Evolutionary conservation across 441 rosid species (phyloP).

Genomic region (Populus trichocarpa): DNA sequence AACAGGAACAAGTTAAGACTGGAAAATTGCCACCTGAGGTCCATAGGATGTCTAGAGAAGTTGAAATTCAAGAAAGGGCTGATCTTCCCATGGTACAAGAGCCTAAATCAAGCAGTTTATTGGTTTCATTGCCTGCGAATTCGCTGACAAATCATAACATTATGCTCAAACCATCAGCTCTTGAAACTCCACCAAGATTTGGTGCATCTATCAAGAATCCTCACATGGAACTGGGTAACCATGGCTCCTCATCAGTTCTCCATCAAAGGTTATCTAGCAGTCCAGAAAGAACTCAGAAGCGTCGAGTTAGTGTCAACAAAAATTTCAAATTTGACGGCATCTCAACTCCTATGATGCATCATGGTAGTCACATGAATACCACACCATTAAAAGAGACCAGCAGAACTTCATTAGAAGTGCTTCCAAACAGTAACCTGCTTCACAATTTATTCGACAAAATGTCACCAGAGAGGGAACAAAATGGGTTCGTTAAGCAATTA

Average conservation of each 20-base stretch:
- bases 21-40: constrained; percentile 43
- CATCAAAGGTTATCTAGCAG: constrained; percentile 41
- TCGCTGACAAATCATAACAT: constrained; percentile 19
- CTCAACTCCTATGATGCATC: constrained; percentile 32
- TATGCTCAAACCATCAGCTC: constrained; percentile 29
- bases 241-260: constrained; percentile 32
- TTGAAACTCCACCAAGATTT: constrained; percentile 40
- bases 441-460: constrained; percentile 30
- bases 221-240: constrained; percentile 24
- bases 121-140: constrained; percentile 32
- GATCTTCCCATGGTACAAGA: constrained; percentile 30
- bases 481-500: constrained; percentile 42
- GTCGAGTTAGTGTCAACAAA: constrained; percentile 30
- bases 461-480: constrained; percentile 42
- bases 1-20: constrained; percentile 59
- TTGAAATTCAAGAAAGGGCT: constrained; percentile 35
- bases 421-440: constrained; percentile 28
- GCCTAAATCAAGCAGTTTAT: constrained; percentile 32
- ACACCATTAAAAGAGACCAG: constrained; percentile 43
- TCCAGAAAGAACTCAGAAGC: constrained; percentile 35
- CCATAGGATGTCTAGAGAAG: constrained; percentile 32
- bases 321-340: constrained; percentile 29
- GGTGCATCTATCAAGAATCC: constrained; percentile 26
- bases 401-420: constrained; percentile 25
- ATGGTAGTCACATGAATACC: constrained; percentile 26